These are phyloP conservation scores for Wickerhamiella spandovensis DNA, from an alignment of 805 yeast genomes.

Conservation along the genomic window DNA sequence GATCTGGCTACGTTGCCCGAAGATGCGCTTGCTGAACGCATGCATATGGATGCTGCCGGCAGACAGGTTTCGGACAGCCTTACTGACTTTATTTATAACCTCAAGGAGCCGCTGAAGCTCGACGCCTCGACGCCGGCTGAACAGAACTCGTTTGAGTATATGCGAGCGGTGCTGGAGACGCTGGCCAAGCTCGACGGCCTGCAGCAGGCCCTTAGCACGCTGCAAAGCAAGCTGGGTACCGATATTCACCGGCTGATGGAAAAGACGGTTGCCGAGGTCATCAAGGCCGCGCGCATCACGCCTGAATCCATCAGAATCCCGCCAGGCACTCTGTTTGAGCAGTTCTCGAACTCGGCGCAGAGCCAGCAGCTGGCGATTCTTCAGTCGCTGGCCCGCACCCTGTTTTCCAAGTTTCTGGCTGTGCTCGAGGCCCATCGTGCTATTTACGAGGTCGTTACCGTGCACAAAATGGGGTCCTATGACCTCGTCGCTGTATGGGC, in stretches of 20 bases:
- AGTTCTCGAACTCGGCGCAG: constrained; percentile 10
- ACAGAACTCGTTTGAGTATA: constrained; percentile 39
- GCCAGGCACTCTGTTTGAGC: constrained; percentile 11
- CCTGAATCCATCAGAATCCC: constrained; percentile 1
- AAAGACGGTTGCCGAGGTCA: constrained; percentile 51
- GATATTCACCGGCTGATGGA: constrained; percentile 55
- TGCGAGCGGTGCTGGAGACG: constrained; percentile 40
- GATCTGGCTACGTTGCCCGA: neutral
- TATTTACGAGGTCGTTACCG: constrained; percentile 38
- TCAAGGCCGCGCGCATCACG: constrained; percentile 24
- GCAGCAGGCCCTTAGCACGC: constrained; percentile 40
- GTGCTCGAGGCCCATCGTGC: constrained; percentile 61
- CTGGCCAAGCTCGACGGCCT: constrained; percentile 49
- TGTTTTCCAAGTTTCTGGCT: constrained; percentile 50
- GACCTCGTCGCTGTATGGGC: constrained; percentile 33
- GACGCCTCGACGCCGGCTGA: constrained; percentile 13
- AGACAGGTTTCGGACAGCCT: neutral
- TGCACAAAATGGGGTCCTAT: constrained; percentile 19
- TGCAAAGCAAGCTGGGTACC: constrained; percentile 40
- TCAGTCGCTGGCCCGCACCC: constrained; percentile 55
- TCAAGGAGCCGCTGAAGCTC: constrained; percentile 8
- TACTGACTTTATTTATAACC: constrained; percentile 5
- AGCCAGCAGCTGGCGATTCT: constrained; percentile 34
- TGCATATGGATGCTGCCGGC: constrained; percentile 1
- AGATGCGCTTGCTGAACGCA: constrained; percentile 1